Percentiles rank a stretch among this genome's conserved stretches.
Conservation (phyloP, 495 filamentous ascomycete species). For the Talaromyces trachyspermus region DNA sequence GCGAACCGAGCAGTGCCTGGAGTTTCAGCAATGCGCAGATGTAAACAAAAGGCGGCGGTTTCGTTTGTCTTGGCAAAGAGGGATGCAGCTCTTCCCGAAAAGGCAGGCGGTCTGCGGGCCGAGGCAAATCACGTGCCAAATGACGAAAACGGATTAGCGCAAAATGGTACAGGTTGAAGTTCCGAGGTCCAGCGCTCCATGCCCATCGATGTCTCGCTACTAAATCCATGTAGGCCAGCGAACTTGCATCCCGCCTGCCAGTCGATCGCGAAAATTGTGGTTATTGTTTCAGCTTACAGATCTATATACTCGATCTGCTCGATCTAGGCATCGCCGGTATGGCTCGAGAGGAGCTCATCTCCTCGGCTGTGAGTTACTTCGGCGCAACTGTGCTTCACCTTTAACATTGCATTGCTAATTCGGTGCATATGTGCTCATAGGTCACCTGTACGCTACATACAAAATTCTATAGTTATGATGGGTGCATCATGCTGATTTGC, state of each 20-base stretch:
- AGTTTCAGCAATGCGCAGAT: constrained; percentile 6
- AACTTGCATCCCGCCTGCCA: too few species aligned
- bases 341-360: constrained; percentile 78
- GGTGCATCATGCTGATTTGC: neutral
- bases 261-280: neutral
- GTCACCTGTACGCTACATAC: constrained; percentile 36
- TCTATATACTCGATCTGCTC: neutral
- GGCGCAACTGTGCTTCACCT: neutral
- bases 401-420: constrained; percentile 20
- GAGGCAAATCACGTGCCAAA: constrained; percentile 2
- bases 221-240: too few species aligned
- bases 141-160: constrained; percentile 12
- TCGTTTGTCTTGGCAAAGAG: constrained; percentile 4
- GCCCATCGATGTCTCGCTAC: too few species aligned
- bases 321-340: constrained; percentile 38
- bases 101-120: constrained; percentile 28
- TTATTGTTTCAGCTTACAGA: neutral
- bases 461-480: neutral
- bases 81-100: constrained; percentile 12
- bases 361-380: constrained; percentile 61
- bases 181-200: constrained; percentile 36
- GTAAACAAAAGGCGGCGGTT: constrained; percentile 19
- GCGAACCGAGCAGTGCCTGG: neutral
- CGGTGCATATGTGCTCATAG: constrained; percentile 28
- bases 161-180: constrained; percentile 10